These are phyloP conservation scores for Solanum hybrid DNA, from an alignment of 305 asterid species.

Conservation along the genomic window DNA sequence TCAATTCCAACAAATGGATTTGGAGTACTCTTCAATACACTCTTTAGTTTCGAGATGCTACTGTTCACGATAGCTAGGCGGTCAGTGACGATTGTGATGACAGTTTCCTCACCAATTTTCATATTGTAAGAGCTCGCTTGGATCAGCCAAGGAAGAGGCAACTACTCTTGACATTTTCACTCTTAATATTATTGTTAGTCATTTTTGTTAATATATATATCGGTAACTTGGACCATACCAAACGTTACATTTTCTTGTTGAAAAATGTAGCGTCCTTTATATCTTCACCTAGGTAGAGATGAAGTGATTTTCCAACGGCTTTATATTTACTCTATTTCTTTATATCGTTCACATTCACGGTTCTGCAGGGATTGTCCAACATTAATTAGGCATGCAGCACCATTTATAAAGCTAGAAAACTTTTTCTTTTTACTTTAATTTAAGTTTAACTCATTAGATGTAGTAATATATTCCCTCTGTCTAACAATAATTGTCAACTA, in stretches of 20 bases:
- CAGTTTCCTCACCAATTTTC: neutral
- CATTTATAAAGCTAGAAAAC: too few relatives aligned
- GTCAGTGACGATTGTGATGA: neutral
- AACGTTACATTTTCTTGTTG: neutral
- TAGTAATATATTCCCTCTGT: too few relatives aligned
- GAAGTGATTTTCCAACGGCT: neutral
- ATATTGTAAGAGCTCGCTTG: neutral
- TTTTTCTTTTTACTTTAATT: too few relatives aligned
- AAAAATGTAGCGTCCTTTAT: neutral
- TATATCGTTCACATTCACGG: too few relatives aligned
- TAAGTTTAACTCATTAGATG: too few relatives aligned
- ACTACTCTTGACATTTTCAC: neutral
- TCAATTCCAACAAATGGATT: neutral
- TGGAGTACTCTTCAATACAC: neutral
- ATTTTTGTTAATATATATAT: too few relatives aligned
- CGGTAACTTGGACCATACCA: neutral
- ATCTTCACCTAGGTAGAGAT: neutral
- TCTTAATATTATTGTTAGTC: too few relatives aligned
- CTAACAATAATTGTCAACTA: too few relatives aligned
- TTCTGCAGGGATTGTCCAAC: too few relatives aligned
- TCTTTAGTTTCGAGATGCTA: neutral
- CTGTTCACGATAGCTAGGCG: neutral
- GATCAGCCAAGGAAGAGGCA: neutral
- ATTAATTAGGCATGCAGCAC: too few relatives aligned
- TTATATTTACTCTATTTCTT: neutral